These are phyloP conservation scores for Cucurbita maxima DNA, from an alignment of 306 rosid genomes.

Conservation along the genomic window DNA sequence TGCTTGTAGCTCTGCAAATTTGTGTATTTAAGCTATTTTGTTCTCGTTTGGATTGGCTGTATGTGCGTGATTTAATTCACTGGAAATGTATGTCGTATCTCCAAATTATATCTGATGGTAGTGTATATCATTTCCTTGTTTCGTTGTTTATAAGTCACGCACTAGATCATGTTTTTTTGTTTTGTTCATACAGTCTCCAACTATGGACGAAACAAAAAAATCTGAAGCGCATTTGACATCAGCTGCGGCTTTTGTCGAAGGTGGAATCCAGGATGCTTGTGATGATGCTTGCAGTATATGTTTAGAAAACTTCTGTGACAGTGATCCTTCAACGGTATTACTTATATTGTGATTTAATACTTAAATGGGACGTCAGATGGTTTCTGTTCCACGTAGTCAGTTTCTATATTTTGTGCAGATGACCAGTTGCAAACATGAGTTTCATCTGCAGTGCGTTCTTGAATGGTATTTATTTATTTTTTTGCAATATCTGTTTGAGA, in stretches of 20 bases:
- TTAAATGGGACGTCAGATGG: neutral
- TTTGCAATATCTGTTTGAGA: neutral
- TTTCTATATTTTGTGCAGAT: slow-evolving; percentile 29
- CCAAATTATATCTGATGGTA: neutral
- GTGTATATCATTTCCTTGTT: neutral
- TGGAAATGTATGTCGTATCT: neutral
- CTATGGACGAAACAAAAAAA: slow-evolving; percentile 33
- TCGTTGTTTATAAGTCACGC: neutral
- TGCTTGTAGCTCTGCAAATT: neutral
- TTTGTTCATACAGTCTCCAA: slow-evolving; percentile 25
- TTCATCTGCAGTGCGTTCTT: slow-evolving; percentile 93
- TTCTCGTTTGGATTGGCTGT: neutral
- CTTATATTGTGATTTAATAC: neutral
- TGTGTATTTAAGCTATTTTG: neutral
- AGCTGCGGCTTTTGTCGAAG: slow-evolving; percentile 91
- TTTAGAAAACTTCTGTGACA: slow-evolving; percentile 67
- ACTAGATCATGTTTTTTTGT: neutral
- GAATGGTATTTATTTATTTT: slow-evolving; percentile 52
- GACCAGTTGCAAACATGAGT: slow-evolving; percentile 82
- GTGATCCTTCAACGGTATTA: slow-evolving; percentile 79
- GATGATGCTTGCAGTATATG: slow-evolving; percentile 96
- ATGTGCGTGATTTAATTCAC: neutral
- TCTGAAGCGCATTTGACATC: slow-evolving; percentile 80
- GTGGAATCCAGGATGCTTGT: slow-evolving; percentile 93
- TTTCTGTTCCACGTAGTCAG: neutral